Evolutionary conservation across 2,329 filamentous ascomycete genomes (phyloP).

Genomic region (Colletotrichum tropicale): DNA sequence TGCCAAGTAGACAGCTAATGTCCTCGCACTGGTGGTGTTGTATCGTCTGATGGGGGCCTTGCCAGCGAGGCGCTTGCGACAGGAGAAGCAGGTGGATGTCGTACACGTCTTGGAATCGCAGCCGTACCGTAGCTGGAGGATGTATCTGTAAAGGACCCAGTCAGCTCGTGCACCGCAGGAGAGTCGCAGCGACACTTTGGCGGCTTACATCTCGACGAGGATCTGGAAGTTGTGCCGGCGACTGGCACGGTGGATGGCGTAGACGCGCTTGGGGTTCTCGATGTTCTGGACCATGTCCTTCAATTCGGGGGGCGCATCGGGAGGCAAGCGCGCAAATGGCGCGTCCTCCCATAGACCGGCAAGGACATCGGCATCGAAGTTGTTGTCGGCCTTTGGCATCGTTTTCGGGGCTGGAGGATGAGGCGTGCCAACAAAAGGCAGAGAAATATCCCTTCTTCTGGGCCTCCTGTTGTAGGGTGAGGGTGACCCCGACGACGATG

Average conservation of each 20-base stretch:
- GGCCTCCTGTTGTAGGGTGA: background rate
- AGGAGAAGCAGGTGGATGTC: slow-evolving; percentile 82
- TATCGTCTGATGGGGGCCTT: slow-evolving; percentile 77
- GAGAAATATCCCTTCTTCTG: background rate
- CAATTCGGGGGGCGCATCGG: slow-evolving; percentile 64
- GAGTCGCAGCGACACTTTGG: background rate
- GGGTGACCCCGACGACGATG: background rate
- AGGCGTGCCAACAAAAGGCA: background rate
- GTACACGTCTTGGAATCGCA: slow-evolving; percentile 73
- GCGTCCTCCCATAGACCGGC: slow-evolving; percentile 64
- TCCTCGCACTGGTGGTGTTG: slow-evolving; percentile 80
- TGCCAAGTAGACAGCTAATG: slow-evolving; percentile 79
- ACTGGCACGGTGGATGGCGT: slow-evolving; percentile 63
- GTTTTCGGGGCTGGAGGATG: background rate
- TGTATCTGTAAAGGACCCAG: slow-evolving; percentile 60
- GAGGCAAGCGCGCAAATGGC: slow-evolving; percentile 62
- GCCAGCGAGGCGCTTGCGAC: slow-evolving; percentile 69
- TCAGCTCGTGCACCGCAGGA: slow-evolving; percentile 11
- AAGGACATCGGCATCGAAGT: slow-evolving; percentile 52
- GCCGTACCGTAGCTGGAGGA: slow-evolving; percentile 81
- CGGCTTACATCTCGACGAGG: slow-evolving; percentile 67
- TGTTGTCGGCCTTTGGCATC: slow-evolving; percentile 26
- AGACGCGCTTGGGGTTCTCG: slow-evolving; percentile 65
- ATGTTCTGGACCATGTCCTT: slow-evolving; percentile 60
- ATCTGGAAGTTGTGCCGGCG: slow-evolving; percentile 69